Evolutionary conservation across 2,329 filamentous ascomycete genomes (phyloP).

Genomic region (Aspergillus carbonarius): DNA sequence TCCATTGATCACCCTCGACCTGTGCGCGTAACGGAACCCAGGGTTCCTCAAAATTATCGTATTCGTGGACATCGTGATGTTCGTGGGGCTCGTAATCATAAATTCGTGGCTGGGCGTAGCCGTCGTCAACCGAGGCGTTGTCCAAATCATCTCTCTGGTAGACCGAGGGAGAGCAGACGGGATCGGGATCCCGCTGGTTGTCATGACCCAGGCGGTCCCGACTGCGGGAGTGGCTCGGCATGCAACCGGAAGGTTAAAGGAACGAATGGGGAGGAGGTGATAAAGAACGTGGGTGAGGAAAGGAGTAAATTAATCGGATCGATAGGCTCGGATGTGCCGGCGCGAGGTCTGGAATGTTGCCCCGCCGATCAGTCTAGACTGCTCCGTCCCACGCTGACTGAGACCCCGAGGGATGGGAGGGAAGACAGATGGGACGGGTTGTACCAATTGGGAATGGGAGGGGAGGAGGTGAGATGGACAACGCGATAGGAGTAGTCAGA

Average conservation of each 20-base stretch:
- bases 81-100: constrained; percentile 17
- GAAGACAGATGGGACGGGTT: neutral
- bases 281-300: neutral
- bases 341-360: neutral
- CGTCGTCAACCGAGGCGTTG: neutral
- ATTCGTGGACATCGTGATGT: constrained; percentile 4
- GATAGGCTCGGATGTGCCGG: neutral
- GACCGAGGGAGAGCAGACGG: constrained; percentile 10
- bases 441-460: too few relatives aligned
- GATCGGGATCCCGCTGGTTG: constrained; percentile 22
- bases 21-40: constrained; percentile 18
- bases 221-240: constrained; percentile 35
- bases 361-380: neutral
- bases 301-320: neutral
- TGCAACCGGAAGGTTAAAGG: constrained; percentile 18
- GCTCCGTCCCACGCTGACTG: neutral
- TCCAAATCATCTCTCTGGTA: constrained; percentile 7
- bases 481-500: too few relatives aligned
- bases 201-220: constrained; percentile 32
- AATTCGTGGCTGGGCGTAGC: neutral
- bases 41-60: constrained; percentile 21
- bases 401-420: neutral
- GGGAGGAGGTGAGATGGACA: too few relatives aligned
- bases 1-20: constrained; percentile 13
- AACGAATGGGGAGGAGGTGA: neutral